Base-by-base conservation (phyloP, 306 rosid genomes). In the Fragaria ananassa region DNA sequence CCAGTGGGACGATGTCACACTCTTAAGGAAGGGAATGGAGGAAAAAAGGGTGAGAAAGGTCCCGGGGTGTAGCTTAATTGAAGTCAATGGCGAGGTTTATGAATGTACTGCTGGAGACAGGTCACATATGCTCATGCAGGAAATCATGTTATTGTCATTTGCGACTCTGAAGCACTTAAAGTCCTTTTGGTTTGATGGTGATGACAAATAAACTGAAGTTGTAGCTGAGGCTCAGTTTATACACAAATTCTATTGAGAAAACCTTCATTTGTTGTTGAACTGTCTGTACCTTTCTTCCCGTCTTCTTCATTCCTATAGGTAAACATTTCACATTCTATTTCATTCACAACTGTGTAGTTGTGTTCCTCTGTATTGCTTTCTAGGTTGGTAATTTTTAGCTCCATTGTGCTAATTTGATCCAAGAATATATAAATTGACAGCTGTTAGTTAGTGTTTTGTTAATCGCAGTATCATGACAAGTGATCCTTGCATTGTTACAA, bases 61-160 rank as follows among this genome's bases (percentile, higher is more conserved):
- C 18, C 87, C 90, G 0, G 87, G 88, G 4, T 81, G 90, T 77
- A 86, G 90, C 72, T 76, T 46, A 29, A 54, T 86, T 65, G 86
- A 84, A 76, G 74, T 81, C 42, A 69, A 84, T 29, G 84, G 90
- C 0, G 71, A 41, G 19, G 81, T 86, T 57, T 73, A 23, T 57
- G 90, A 84, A 63, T 86, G 81, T 70, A 76, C 82, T 3, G 85
- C 80, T 50, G 87, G 90, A 70, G 82, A 79, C 19, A 44, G 47
- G 65, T 79, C 83, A 23, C 81, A 84, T 81, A 12, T 51, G 39
- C 69, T 50, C 49, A 76, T 54, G 66, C 71, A 67, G 56, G 72
- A 86, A 11, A 84, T 81, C 66, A 34, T 50, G 69, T 66, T 74
- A n/a, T 29, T 41, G 18, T 81, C 62, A 45, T 54, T 76, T 51